Base-by-base conservation (phyloP, 176 grass and related monocot species). In the Canna indica region DNA sequence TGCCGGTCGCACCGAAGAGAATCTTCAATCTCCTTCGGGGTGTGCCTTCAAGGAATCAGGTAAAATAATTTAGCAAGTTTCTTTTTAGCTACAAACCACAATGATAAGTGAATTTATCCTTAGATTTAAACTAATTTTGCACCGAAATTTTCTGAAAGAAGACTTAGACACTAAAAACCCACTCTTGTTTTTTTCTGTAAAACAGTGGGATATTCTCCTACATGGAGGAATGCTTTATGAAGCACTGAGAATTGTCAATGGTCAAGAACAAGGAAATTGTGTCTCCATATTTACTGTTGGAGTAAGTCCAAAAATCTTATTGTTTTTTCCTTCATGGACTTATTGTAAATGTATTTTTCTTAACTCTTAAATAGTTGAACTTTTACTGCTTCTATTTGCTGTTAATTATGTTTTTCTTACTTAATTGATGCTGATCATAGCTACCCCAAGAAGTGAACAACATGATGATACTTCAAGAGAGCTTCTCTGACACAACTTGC, bases 401-500 rank as follows among this genome's bases (percentile, higher is more conserved):
- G 7, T 44, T 5, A 44, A 11, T 11, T 1, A 7, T 44, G 7
- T 44, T 8, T 44, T 44, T 44, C n/a, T 4, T 12, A 61, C 32
- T 33, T 73, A 44, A 30, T 35, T 22, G 25, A 39, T 54, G 27
- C 3, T 58, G 44, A 53, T 46, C 47, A 2, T 66, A 60, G 61
- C 27, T 18, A n/a, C 25, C 85, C 44, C 74, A 47, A 26, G 48
- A 72, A 4, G 76, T n/a, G 58, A 69, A 65, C 2, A 68, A 18
- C 45, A 67, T 52, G 31, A 83, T 88, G 83, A 79, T 93, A 73
- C 83, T 93, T 25, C 85, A 93, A 71, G 82, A 93, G 75, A 81
- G 58, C 71, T 30, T 14, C 65, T 86, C 74, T 24, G 80, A 93
- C 1, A 31, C 36, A 16, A 79, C 73, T 1, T 83, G 82, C n/a